phyloP scores from a whole-genome alignment of 2,329 filamentous ascomycete genomes.

The Diaporthe aspalathi region DNA sequence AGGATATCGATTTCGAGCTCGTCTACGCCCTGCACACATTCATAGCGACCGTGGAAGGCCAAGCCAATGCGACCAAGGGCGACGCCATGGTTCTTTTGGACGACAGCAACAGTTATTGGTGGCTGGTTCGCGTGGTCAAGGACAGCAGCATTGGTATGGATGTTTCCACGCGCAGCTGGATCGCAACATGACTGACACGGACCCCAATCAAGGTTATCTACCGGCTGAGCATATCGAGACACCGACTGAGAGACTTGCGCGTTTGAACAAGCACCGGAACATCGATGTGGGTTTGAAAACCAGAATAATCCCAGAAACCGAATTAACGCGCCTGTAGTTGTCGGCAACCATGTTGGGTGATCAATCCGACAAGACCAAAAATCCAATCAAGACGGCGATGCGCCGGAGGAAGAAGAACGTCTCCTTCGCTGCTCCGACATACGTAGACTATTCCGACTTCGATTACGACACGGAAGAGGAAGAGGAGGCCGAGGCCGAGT shows the following conservation, averaged over 20 bases:
- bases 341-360: constrained; percentile 73
- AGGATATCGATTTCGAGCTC: constrained; percentile 99
- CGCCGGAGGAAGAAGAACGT: constrained; percentile 88
- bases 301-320: constrained; percentile 3
- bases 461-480: constrained; percentile 67
- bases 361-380: constrained; percentile 81
- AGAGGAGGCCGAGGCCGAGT: constrained; percentile 65
- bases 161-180: constrained; percentile 4
- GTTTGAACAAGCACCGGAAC: constrained; percentile 97
- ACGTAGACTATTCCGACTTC: constrained; percentile 80
- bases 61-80: constrained; percentile 97
- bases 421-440: constrained; percentile 85
- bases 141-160: constrained; percentile 87
- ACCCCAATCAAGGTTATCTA: constrained; percentile 73
- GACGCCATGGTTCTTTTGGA: constrained; percentile 99
- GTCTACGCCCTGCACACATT: constrained; percentile 99
- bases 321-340: constrained; percentile 58
- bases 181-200: background rate
- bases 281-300: constrained; percentile 79
- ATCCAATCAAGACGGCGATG: constrained; percentile 85
- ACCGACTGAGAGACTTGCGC: constrained; percentile 90
- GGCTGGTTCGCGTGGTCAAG: constrained; percentile 96
- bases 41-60: constrained; percentile 95
- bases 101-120: constrained; percentile 99
- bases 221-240: constrained; percentile 99